Evolutionary conservation across 192 early-diverging fungal species (phyloP).

Genomic region (Entomortierella lignicola): DNA sequence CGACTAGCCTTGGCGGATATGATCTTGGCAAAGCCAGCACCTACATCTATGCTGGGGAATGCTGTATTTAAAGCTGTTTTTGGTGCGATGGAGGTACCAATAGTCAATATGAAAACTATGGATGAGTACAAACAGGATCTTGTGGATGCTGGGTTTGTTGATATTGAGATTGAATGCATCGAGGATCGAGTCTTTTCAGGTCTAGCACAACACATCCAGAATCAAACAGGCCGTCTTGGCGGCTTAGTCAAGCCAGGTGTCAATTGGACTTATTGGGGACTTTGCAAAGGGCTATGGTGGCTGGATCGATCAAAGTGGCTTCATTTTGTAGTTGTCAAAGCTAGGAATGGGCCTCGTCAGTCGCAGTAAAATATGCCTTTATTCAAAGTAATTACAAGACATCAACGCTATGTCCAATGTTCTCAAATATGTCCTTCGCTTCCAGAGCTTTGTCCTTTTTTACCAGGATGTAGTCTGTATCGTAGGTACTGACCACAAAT

Average conservation of each 20-base stretch:
- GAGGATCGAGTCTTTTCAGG: constrained; percentile 59
- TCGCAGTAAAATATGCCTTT: neutral
- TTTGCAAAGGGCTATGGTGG: constrained; percentile 24
- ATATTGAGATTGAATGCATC: constrained; percentile 53
- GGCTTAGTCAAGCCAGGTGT: constrained; percentile 46
- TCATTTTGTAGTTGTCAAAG: constrained; percentile 31
- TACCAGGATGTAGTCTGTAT: constrained; percentile 81
- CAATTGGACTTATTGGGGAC: constrained; percentile 39
- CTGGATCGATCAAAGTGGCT: constrained; percentile 25
- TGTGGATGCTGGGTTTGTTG: constrained; percentile 48
- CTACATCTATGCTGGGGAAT: constrained; percentile 18
- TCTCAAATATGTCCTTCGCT: constrained; percentile 36
- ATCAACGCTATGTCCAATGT: constrained; percentile 40
- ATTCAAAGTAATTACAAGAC: constrained; percentile 21
- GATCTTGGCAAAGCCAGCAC: constrained; percentile 32
- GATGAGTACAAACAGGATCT: constrained; percentile 53
- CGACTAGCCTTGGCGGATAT: constrained; percentile 56
- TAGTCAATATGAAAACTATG: constrained; percentile 52
- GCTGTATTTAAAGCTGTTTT: constrained; percentile 35
- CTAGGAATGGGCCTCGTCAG: constrained; percentile 19
- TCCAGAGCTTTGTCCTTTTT: constrained; percentile 58
- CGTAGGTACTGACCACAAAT: constrained; percentile 76
- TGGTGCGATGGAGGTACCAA: constrained; percentile 46
- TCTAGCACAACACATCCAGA: constrained; percentile 35
- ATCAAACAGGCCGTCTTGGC: constrained; percentile 29